phyloP scores from a whole-genome alignment of 2,329 filamentous ascomycete species.

The Neopestalotiopsis clavispora region DNA sequence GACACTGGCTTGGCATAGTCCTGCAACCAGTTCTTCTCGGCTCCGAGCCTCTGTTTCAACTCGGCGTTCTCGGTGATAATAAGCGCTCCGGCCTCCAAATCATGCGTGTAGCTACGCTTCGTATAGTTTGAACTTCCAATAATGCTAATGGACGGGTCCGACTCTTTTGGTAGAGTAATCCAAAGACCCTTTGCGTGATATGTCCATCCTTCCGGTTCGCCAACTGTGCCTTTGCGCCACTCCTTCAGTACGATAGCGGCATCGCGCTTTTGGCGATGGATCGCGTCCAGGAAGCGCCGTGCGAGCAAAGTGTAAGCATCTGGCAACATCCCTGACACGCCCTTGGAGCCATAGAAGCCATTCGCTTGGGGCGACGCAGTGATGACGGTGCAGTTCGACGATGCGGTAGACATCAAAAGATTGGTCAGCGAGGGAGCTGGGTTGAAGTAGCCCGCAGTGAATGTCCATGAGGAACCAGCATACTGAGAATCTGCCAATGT shows the following conservation, averaged over 20 bases:
- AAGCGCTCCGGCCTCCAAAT: slow-evolving; percentile 87
- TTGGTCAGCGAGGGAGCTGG: slow-evolving; percentile 84
- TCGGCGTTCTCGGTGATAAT: slow-evolving; percentile 80
- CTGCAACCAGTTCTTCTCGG: slow-evolving; percentile 82
- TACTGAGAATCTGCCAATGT: slow-evolving; percentile 69
- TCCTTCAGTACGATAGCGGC: slow-evolving; percentile 77
- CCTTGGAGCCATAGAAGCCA: slow-evolving; percentile 88
- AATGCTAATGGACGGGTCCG: slow-evolving; percentile 76
- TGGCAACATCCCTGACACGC: slow-evolving; percentile 87
- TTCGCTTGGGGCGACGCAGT: slow-evolving; percentile 94
- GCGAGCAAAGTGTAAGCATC: slow-evolving; percentile 91
- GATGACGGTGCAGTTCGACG: slow-evolving; percentile 77
- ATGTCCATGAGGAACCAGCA: slow-evolving; percentile 81
- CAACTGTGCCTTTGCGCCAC: slow-evolving; percentile 84
- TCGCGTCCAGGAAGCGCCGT: slow-evolving; percentile 74
- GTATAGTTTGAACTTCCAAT: slow-evolving; percentile 97
- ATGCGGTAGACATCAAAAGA: slow-evolving; percentile 76
- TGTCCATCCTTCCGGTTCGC: slow-evolving; percentile 86
- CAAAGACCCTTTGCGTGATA: slow-evolving; percentile 98
- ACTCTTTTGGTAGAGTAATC: slow-evolving; percentile 74
- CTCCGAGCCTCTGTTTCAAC: slow-evolving; percentile 73
- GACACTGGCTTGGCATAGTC: slow-evolving; percentile 72
- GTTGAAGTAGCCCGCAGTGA: slow-evolving; percentile 98
- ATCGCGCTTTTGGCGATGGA: slow-evolving; percentile 50
- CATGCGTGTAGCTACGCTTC: slow-evolving; percentile 87